Evolutionary conservation across 1,139 yeast species (phyloP).

Genomic region (Sugiyamaella grinbergsii): DNA sequence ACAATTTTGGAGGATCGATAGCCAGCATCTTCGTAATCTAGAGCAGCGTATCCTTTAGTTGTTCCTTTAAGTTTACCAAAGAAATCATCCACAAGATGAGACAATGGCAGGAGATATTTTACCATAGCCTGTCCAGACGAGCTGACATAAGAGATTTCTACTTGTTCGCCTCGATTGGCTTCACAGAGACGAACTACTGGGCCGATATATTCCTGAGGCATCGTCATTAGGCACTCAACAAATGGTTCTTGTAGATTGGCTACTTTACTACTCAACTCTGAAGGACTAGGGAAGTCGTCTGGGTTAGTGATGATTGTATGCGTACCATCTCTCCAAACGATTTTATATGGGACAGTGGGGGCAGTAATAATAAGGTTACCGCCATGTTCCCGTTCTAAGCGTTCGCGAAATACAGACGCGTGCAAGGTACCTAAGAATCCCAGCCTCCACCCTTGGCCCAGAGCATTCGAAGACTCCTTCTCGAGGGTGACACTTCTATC

Average conservation of each 20-base stretch:
- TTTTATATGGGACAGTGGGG: conserved; percentile 92
- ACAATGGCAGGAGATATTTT: conserved; percentile 78
- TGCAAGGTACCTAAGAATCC: conserved; percentile 94
- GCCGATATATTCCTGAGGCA: conserved; percentile 89
- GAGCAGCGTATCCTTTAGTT: conserved; percentile 89
- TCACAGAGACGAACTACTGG: conserved; percentile 84
- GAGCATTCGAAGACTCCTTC: conserved; percentile 88
- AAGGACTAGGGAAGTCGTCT: conserved; percentile 78
- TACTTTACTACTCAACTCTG: conserved; percentile 48
- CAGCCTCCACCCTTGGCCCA: conserved; percentile 97
- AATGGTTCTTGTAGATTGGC: conserved; percentile 76
- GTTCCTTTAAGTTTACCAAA: conserved; percentile 89
- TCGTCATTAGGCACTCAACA: conserved; percentile 87
- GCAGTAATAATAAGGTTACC: conserved; percentile 90
- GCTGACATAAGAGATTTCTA: conserved; percentile 72
- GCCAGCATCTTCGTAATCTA: conserved; percentile 94
- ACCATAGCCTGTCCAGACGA: conserved; percentile 66
- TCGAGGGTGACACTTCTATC: conserved; percentile 89
- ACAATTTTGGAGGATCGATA: conserved; percentile 78
- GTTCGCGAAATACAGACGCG: conserved; percentile 90
- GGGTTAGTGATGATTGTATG: conserved; percentile 80
- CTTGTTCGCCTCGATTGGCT: conserved; percentile 77
- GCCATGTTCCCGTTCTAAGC: conserved; percentile 91
- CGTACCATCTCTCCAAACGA: conserved; percentile 62
- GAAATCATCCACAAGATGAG: conserved; percentile 90